phyloP scores from a whole-genome alignment of 2,329 filamentous ascomycete genomes.

The Fusarium sp. region DNA sequence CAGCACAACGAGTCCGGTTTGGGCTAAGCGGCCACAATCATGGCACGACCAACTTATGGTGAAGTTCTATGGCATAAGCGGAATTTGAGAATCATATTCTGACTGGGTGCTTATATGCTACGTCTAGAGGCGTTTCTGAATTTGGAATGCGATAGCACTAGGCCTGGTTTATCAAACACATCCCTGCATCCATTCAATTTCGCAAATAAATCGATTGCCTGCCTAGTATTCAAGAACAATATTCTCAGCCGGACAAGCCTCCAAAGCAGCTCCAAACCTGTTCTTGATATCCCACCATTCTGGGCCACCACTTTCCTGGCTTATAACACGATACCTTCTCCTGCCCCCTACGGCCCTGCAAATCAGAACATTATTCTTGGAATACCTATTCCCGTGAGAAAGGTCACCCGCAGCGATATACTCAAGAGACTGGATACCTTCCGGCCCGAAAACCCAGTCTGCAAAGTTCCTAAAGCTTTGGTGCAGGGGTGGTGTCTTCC shows the following conservation, averaged over 20 bases:
- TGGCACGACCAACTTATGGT: no score
- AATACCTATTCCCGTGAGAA: neutral
- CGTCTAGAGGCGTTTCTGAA: no score
- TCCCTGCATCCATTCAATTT: no score
- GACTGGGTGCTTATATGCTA: no score
- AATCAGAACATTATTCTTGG: neutral
- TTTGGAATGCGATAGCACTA: no score
- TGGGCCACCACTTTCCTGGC: neutral
- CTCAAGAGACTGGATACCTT: neutral
- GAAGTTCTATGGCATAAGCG: no score
- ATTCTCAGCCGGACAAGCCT: constrained; percentile 8
- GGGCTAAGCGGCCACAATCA: no score
- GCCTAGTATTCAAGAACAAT: neutral
- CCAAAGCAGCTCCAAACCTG: neutral
- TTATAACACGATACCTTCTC: neutral
- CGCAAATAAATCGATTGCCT: no score
- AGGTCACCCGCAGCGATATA: neutral
- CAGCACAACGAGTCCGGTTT: no score
- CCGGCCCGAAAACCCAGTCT: neutral
- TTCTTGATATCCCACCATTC: constrained; percentile 1
- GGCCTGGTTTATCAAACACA: no score
- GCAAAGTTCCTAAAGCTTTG: neutral
- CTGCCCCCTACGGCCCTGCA: neutral
- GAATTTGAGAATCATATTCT: no score
- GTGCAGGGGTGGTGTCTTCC: neutral